These are phyloP conservation scores for Phytophthora meadii DNA, from an alignment of 352 stramenopile species.

Conservation along the genomic window DNA sequence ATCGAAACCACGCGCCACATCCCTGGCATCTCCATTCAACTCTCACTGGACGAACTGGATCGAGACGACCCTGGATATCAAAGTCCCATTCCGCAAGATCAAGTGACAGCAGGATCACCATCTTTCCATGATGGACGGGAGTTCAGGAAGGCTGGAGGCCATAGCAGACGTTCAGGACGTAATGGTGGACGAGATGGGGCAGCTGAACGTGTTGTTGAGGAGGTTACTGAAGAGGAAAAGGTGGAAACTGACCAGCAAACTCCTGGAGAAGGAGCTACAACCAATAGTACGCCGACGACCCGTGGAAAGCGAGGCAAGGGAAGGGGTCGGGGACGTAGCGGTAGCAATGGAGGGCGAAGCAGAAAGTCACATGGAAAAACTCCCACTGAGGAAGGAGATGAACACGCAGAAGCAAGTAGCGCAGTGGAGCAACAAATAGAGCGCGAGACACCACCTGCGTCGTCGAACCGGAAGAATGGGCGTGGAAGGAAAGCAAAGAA, in stretches of 20 bases:
- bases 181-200: slow-evolving; percentile 19
- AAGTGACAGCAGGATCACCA: slow-evolving; percentile 47
- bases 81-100: slow-evolving; percentile 66
- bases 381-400: slow-evolving; percentile 20
- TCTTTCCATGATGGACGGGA: slow-evolving; percentile 44
- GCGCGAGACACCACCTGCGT: slow-evolving; percentile 1
- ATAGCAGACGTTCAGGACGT: slow-evolving; percentile 29
- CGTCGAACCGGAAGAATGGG: slow-evolving; percentile 25
- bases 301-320: slow-evolving; percentile 49
- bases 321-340: slow-evolving; percentile 39
- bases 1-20: slow-evolving; percentile 79
- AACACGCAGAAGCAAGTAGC: slow-evolving; percentile 19
- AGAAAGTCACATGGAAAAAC: slow-evolving; percentile 29
- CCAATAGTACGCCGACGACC: slow-evolving; percentile 15
- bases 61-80: slow-evolving; percentile 71
- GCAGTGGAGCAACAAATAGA: slow-evolving; percentile 33
- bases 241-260: slow-evolving; percentile 14
- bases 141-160: slow-evolving; percentile 37
- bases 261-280: slow-evolving; percentile 13
- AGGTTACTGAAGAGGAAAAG: slow-evolving; percentile 14
- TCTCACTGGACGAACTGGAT: slow-evolving; percentile 75
- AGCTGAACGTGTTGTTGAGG: slow-evolving; percentile 4
- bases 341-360: slow-evolving; percentile 35
- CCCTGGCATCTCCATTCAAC: slow-evolving; percentile 75
- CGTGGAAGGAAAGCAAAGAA: slow-evolving; percentile 34